A percentile compares a stretch with the other conserved stretches of the same genome.
These are phyloP conservation scores for Porcisia deanei DNA, from an alignment of 208 protist genomes.

Conservation along the genomic window DNA sequence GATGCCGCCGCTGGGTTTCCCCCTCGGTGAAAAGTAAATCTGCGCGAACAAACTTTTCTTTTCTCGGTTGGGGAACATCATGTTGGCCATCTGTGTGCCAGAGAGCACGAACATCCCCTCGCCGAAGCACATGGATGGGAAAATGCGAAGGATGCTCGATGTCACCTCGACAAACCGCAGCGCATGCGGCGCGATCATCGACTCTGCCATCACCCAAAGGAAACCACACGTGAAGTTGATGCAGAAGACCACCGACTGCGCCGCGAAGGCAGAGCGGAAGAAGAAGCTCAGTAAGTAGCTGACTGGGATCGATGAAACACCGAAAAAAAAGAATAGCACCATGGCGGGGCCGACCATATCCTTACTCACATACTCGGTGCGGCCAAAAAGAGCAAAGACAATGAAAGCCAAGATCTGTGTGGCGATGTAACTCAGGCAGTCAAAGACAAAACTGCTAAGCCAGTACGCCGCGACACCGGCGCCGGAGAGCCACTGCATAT, in stretches of 20 bases:
- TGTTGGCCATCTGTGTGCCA: slow-evolving; percentile 42
- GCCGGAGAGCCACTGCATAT: slow-evolving; percentile 86
- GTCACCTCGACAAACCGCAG: slow-evolving; percentile 49
- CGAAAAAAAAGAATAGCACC: slow-evolving; percentile 75
- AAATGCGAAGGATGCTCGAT: slow-evolving; percentile 55
- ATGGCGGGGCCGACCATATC: slow-evolving; percentile 51
- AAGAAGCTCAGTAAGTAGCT: slow-evolving; percentile 84
- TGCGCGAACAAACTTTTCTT: slow-evolving; percentile 46
- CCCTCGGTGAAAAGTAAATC: slow-evolving; percentile 30
- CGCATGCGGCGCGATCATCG: slow-evolving; percentile 56
- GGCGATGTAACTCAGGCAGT: slow-evolving; percentile 62
- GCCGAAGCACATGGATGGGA: slow-evolving; percentile 75
- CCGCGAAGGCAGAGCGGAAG: slow-evolving; percentile 69
- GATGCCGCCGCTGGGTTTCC: slow-evolving; percentile 48
- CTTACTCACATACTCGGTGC: slow-evolving; percentile 66
- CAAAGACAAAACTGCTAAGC: slow-evolving; percentile 80
- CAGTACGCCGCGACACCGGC: slow-evolving; percentile 71
- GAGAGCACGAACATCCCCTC: slow-evolving; percentile 76
- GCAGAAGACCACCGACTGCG: slow-evolving; percentile 79
- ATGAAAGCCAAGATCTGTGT: slow-evolving; percentile 62
- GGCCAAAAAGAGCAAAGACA: slow-evolving; percentile 71
- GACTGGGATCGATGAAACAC: slow-evolving; percentile 63
- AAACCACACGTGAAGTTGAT: slow-evolving; percentile 85
- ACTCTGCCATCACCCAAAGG: slow-evolving; percentile 74
- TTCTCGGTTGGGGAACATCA: slow-evolving; percentile 42